These are phyloP conservation scores for Chlamydomonas sphaeroides DNA, from an alignment of 139 green algal species.

Conservation along the genomic window DNA sequence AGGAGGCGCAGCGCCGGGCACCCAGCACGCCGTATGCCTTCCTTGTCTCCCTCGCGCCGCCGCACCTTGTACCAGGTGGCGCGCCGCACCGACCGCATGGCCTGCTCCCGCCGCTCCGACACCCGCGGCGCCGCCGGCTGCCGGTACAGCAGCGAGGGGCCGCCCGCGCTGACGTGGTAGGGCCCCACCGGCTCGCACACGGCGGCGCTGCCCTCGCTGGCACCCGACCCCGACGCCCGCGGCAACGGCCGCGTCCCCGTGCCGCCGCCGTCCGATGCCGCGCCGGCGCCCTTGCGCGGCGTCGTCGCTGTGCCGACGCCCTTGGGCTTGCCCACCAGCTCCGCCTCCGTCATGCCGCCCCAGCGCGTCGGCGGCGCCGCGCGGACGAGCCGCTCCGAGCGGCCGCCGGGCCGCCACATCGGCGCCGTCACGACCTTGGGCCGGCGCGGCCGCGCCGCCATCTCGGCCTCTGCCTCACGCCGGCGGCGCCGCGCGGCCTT, in stretches of 20 bases:
- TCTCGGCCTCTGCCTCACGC: neutral
- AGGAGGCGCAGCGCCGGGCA: too few species aligned
- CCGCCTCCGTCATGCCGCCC: neutral
- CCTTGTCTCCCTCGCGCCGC: too few species aligned
- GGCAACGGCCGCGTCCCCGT: too few species aligned
- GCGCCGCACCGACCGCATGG: neutral
- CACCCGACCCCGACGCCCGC: too few species aligned
- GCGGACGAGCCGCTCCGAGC: neutral
- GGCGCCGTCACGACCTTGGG: neutral
- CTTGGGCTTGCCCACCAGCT: too few species aligned
- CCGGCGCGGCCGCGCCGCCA: neutral
- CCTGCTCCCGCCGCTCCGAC: neutral
- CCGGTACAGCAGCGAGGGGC: constrained; percentile 36
- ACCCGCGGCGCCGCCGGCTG: neutral
- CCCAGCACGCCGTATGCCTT: too few species aligned
- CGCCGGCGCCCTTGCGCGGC: too few species aligned
- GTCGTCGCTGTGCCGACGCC: too few species aligned
- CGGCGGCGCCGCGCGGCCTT: neutral
- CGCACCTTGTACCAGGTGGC: constrained; percentile 20
- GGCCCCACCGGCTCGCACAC: too few species aligned
- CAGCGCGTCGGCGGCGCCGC: neutral
- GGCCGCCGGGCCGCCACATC: constrained; percentile 28
- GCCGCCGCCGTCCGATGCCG: too few species aligned
- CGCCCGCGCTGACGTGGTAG: constrained; percentile 4
- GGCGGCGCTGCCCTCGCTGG: too few species aligned